Conservation (phyloP, 2,329 filamentous ascomycete genomes). For the Aspergillus pseudoglaucus region DNA sequence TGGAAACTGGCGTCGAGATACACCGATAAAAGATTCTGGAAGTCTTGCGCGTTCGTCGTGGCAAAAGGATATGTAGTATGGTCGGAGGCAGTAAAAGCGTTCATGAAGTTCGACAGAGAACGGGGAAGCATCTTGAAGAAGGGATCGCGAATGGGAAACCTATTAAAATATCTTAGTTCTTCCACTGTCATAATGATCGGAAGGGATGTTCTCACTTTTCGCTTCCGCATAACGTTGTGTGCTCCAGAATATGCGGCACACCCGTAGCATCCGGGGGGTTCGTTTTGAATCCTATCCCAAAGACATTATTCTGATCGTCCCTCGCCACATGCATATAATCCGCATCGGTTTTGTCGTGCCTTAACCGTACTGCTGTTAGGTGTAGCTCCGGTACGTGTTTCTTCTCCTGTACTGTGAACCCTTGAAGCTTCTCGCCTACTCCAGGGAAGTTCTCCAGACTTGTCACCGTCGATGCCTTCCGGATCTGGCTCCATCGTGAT, state of each 20-base stretch:
- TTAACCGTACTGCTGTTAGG: slow-evolving; percentile 80
- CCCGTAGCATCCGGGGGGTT: slow-evolving; percentile 96
- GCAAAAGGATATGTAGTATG: slow-evolving; percentile 98
- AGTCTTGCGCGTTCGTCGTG: slow-evolving; percentile 92
- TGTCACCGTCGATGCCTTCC: slow-evolving; percentile 56
- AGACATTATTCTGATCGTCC: slow-evolving; percentile 98
- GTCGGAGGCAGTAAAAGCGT: slow-evolving; percentile 92
- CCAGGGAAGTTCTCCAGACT: slow-evolving; percentile 69
- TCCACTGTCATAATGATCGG: not conserved
- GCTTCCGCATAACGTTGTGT: slow-evolving; percentile 93
- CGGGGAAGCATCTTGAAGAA: slow-evolving; percentile 99
- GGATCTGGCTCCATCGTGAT: slow-evolving; percentile 10
- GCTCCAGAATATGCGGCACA: slow-evolving; percentile 93
- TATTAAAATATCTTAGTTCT: slow-evolving; percentile 29
- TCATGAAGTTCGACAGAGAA: slow-evolving; percentile 99
- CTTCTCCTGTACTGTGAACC: slow-evolving; percentile 81
- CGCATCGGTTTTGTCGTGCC: slow-evolving; percentile 91
- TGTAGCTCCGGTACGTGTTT: slow-evolving; percentile 94
- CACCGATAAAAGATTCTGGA: slow-evolving; percentile 90
- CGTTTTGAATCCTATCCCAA: slow-evolving; percentile 98
- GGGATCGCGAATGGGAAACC: slow-evolving; percentile 93
- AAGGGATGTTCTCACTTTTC: slow-evolving; percentile 59
- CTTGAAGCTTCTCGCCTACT: slow-evolving; percentile 79
- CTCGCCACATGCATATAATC: slow-evolving; percentile 93
- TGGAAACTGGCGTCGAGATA: slow-evolving; percentile 93